phyloP scores from a whole-genome alignment of 2,329 filamentous ascomycete genomes.

The Sporothrix globosa region DNA sequence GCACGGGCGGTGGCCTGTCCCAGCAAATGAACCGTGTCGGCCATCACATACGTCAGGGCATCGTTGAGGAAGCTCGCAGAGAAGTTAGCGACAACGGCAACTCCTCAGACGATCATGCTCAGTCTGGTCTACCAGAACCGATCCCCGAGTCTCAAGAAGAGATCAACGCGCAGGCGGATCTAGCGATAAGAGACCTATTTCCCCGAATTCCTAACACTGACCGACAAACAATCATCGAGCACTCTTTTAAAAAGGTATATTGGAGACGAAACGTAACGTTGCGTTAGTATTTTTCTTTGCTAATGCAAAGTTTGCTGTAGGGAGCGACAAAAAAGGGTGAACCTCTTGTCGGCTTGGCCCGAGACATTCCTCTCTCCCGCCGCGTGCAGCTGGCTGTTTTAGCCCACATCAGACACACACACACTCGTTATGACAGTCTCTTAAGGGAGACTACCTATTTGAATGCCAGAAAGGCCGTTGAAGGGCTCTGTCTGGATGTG shows the following conservation, averaged over 20 bases:
- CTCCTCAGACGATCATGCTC: slow-evolving; percentile 38
- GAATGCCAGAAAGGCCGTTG: slow-evolving; percentile 64
- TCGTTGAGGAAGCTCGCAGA: slow-evolving; percentile 59
- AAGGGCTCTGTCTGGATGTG: slow-evolving; percentile 63
- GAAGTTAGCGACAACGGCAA: slow-evolving; percentile 39
- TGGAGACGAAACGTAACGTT: neutral
- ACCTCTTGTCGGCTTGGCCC: slow-evolving; percentile 60
- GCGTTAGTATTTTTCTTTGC: neutral
- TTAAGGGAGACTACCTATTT: slow-evolving; percentile 61
- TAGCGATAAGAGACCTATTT: slow-evolving; percentile 65
- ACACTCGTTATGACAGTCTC: slow-evolving; percentile 66
- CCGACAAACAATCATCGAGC: slow-evolving; percentile 63
- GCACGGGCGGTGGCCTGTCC: neutral
- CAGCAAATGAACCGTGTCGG: slow-evolving; percentile 62
- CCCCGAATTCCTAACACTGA: slow-evolving; percentile 68
- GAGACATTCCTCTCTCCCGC: slow-evolving; percentile 60
- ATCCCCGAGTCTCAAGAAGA: slow-evolving; percentile 63
- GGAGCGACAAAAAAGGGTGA: slow-evolving; percentile 56
- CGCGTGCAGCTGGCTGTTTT: slow-evolving; percentile 67
- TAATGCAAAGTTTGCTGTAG: slow-evolving; percentile 41
- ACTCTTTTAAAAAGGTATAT: slow-evolving; percentile 65
- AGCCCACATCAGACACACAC: slow-evolving; percentile 68
- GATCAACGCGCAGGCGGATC: slow-evolving; percentile 65
- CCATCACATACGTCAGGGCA: slow-evolving; percentile 62
- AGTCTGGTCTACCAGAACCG: slow-evolving; percentile 52